phyloP scores from a whole-genome alignment of 306 rosid species.

The Coriaria nepalensis region DNA sequence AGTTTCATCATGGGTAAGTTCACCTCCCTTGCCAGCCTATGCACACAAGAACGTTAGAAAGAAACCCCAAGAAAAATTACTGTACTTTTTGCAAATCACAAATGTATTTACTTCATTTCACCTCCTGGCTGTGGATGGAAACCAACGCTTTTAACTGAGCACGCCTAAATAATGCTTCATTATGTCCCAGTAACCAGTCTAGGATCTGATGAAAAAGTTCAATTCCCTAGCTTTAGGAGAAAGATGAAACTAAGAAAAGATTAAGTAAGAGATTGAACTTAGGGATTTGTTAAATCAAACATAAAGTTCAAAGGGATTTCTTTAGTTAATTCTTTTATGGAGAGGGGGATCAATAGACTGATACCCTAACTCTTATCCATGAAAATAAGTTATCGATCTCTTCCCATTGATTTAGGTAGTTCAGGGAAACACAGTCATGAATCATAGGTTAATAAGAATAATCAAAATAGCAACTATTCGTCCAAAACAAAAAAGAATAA shows the following conservation, averaged over 20 bases:
- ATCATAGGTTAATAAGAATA: not conserved
- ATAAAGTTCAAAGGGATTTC: too few species aligned
- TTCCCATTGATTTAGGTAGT: not conserved
- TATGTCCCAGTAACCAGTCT: conserved; percentile 71
- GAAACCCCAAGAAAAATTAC: not conserved
- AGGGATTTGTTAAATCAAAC: too few species aligned
- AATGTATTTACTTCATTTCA: conserved; percentile 22
- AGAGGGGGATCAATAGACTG: too few species aligned
- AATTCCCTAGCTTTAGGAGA: conserved; percentile 12
- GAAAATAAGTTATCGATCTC: not conserved
- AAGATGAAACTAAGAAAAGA: not conserved
- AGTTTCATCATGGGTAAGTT: conserved; percentile 92
- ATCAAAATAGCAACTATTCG: conserved; percentile 4
- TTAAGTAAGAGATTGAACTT: not conserved
- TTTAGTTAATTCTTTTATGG: too few species aligned
- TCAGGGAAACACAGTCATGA: not conserved
- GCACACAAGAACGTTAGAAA: conserved; percentile 7
- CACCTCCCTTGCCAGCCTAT: conserved; percentile 98
- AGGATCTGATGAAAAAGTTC: conserved; percentile 40
- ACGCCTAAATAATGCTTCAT: conserved; percentile 83
- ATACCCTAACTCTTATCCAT: too few species aligned
- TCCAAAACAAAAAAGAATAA: not conserved
- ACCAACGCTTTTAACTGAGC: conserved; percentile 93
- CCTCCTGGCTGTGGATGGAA: conserved; percentile 86
- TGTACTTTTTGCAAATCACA: not conserved